phyloP scores from a whole-genome alignment of 1,284 basidiomycete genomes.

The Ustilago tritici region DNA sequence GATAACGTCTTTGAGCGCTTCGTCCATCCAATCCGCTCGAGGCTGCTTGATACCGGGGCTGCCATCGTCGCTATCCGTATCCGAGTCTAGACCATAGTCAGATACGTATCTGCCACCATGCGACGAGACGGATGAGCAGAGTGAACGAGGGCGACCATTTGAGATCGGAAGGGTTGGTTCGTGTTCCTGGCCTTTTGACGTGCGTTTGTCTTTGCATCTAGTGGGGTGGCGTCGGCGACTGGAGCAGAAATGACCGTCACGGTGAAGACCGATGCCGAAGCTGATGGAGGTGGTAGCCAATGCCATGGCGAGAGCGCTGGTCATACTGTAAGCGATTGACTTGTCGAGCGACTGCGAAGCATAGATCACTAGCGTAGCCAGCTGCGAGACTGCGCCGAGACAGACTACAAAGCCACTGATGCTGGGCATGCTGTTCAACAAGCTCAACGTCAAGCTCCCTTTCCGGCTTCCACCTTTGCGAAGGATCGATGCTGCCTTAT shows the following conservation, averaged over 20 bases:
- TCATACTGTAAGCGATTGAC: neutral
- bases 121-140: conserved; percentile 11
- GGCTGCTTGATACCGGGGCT: conserved; percentile 1
- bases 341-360: neutral
- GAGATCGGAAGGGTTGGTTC: conserved; percentile 6
- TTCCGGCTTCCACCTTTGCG: neutral
- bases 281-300: neutral
- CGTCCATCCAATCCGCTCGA: conserved; percentile 18
- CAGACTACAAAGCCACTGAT: neutral
- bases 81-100: conserved; percentile 31
- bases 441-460: neutral
- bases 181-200: neutral
- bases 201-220: neutral
- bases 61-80: conserved; percentile 17
- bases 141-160: neutral
- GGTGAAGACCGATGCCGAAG: neutral
- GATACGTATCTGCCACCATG: conserved; percentile 13
- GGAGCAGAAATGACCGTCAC: neutral
- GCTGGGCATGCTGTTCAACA: neutral
- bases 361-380: neutral
- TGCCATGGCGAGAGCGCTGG: neutral
- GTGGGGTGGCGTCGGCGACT: neutral
- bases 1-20: conserved; percentile 13
- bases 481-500: neutral
- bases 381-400: conserved; percentile 13